Evolutionary conservation across 1,139 yeast species (phyloP), one percentile per base, ranked within the genome.

Genomic region (Lizanozyma gosingica): DNA sequence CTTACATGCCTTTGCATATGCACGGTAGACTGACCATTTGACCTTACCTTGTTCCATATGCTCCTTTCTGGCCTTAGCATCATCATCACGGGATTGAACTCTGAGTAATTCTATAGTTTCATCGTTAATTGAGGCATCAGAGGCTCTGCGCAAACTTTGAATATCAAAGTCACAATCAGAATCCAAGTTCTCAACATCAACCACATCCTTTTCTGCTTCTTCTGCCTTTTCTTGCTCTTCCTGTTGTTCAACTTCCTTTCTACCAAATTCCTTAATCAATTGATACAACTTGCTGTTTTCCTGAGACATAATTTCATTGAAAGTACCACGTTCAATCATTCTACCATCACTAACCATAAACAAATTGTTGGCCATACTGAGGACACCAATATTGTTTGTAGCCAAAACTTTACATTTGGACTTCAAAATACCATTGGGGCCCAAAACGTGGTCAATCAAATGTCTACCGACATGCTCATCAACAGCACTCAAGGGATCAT

Each of bases 401-500:
- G 96, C 94, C 54, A 92, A 72, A 35, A 92, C 67, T 53, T 80
- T 81, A 50, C 95, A 79, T 61, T 87, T 90, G 16, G 83, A 58
- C 38, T 78, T 76, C 49, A 92, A 67, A 48, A 92, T 69, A 45
- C 98, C 97, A 32, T 74, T 63, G 17, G 88, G 80, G 15, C 97
- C 95, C 43, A 86, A 66, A 35, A 86, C 94, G 49, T 83, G 78
- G 49, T 80, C 80, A 47, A 82, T 76, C 53, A 92, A 71, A 57
- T 88, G 95, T 51, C 76, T 80, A 15, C 95, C 94, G 50, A 88
- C 96, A 61, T 92, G 95, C 54, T 90, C 94, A 65, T 92, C 96
- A 43, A 92, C 95, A 41, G 97, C 95, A 56, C 95, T 84, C 43
- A 92, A 73, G n/a, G 90, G 85, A 55, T 87, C 98, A 61, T 92